Conservation (phyloP, 345 rosid genomes). For the Eucalyptus marginata region DNA sequence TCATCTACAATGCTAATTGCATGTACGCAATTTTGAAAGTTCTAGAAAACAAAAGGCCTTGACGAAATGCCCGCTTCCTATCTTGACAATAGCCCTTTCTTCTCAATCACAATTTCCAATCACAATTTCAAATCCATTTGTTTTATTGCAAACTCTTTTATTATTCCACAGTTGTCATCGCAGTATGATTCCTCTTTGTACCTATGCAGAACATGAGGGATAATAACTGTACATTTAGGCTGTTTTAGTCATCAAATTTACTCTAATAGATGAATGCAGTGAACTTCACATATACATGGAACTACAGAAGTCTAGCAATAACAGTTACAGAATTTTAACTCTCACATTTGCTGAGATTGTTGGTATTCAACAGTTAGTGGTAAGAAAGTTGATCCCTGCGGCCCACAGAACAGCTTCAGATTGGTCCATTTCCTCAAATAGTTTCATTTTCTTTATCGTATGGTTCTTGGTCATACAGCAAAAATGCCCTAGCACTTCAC, state of each 20-base stretch:
- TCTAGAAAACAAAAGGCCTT: not conserved
- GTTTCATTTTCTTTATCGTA: not conserved
- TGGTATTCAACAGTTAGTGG: not conserved
- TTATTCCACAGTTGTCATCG: not conserved
- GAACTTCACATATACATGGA: not conserved
- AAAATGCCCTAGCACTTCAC: not conserved
- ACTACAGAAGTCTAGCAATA: not conserved
- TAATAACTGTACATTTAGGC: not conserved
- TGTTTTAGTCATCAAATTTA: not conserved
- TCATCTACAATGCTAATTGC: not conserved
- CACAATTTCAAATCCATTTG: not conserved
- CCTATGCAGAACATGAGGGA: not conserved
- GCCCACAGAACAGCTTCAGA: not conserved
- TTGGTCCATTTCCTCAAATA: not conserved
- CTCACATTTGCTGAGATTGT: not conserved
- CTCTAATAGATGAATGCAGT: not conserved
- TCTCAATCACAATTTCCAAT: not conserved
- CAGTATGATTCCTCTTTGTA: not conserved
- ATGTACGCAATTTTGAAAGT: not conserved
- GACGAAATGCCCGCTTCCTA: not conserved
- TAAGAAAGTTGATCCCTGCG: not conserved
- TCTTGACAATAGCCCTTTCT: not conserved
- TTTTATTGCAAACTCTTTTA: not conserved
- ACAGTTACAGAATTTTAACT: not conserved
- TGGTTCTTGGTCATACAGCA: not conserved